phyloP scores from a whole-genome alignment of 2,329 filamentous ascomycete genomes.

The Pseudogymnoascus sp. region DNA sequence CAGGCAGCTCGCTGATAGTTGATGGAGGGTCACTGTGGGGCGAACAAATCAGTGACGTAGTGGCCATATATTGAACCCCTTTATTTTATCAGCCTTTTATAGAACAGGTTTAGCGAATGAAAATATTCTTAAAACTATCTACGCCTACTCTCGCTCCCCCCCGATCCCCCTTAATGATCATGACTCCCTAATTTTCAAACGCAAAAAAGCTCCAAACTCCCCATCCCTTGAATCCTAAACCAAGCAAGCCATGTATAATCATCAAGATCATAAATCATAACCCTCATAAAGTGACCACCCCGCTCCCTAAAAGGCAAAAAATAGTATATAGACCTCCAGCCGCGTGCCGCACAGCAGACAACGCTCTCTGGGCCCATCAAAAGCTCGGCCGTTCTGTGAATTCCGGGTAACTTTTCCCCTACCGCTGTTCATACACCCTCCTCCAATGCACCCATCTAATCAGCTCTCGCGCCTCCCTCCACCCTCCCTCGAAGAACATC shows the following conservation, averaged over 20 bases:
- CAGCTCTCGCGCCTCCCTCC: not conserved
- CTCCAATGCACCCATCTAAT: not conserved
- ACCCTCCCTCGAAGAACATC: constrained; percentile 21
- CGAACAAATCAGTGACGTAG: not conserved
- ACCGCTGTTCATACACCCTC: not conserved
- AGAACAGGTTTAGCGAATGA: not conserved
- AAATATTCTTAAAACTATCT: constrained; percentile 6
- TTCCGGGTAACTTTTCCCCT: not conserved
- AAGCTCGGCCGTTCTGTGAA: not conserved
- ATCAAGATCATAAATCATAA: constrained; percentile 6
- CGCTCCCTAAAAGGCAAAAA: not conserved
- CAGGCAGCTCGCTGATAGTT: constrained; percentile 2
- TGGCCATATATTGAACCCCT: not conserved
- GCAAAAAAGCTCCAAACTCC: not conserved
- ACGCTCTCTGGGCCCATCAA: not conserved
- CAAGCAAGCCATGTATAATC: constrained; percentile 7
- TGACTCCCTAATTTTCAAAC: not conserved
- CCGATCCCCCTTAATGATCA: not conserved
- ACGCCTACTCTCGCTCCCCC: not conserved
- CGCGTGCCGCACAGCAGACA: constrained; percentile 2
- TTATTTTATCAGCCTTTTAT: not conserved
- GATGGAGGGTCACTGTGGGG: not conserved
- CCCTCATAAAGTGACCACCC: not conserved
- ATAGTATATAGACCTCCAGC: not conserved
- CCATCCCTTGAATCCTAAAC: not conserved